These are phyloP conservation scores for Colletotrichum somersetense DNA, from an alignment of 2,329 filamentous ascomycete genomes.

Conservation along the genomic window DNA sequence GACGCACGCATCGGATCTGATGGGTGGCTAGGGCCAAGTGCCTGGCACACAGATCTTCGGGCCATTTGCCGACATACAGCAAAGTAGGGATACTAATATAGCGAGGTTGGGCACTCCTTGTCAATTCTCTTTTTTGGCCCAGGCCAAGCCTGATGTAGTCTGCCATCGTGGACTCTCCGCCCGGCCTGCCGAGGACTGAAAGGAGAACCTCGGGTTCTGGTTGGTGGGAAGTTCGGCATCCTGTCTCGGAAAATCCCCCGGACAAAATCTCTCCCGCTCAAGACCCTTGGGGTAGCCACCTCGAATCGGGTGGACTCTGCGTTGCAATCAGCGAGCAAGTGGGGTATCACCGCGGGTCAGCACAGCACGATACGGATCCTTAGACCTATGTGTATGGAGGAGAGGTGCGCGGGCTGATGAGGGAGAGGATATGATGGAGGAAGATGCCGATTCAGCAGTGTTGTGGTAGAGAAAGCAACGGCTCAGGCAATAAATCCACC, in stretches of 20 bases:
- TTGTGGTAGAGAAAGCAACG: background rate
- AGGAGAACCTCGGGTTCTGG: slow-evolving; percentile 40
- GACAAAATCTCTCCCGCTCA: slow-evolving; percentile 38
- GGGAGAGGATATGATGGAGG: background rate
- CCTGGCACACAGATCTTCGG: slow-evolving; percentile 25
- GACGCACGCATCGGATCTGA: background rate
- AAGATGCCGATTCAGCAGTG: background rate
- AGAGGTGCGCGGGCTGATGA: background rate
- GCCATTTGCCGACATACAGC: slow-evolving; percentile 36
- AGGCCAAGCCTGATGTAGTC: slow-evolving; percentile 26
- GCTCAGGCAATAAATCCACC: background rate
- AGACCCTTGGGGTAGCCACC: slow-evolving; percentile 20
- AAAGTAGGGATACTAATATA: slow-evolving; percentile 11
- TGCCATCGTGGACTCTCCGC: slow-evolving; percentile 21
- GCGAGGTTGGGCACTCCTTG: slow-evolving; percentile 23
- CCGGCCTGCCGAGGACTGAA: background rate
- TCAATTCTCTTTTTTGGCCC: slow-evolving; percentile 9
- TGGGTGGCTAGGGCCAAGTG: slow-evolving; percentile 30
- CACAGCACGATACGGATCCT: slow-evolving; percentile 28
- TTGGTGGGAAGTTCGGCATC: slow-evolving; percentile 54
- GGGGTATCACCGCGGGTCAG: slow-evolving; percentile 44
- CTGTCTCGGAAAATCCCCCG: slow-evolving; percentile 44
- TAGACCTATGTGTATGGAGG: slow-evolving; percentile 14
- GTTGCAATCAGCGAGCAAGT: slow-evolving; percentile 38
- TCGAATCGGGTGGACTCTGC: slow-evolving; percentile 25